Evolutionary conservation across 2,329 filamentous ascomycete genomes (phyloP).

Genomic region (Colletotrichum karsti): DNA sequence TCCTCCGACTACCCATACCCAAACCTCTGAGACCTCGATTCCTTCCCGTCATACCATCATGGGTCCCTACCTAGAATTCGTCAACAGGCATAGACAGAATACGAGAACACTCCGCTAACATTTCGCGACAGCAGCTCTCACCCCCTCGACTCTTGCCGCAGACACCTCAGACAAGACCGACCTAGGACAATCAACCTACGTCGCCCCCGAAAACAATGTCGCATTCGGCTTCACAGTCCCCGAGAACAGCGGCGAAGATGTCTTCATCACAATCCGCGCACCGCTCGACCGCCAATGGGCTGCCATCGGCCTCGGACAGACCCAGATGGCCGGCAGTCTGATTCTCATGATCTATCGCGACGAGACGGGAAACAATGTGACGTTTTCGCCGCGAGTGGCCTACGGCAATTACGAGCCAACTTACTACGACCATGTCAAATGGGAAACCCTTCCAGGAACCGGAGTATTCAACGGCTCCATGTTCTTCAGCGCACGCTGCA

Average conservation of each 20-base stretch:
- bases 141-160: slow-evolving; percentile 34
- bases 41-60: background rate
- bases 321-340: slow-evolving; percentile 60
- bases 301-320: slow-evolving; percentile 62
- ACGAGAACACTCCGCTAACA: background rate
- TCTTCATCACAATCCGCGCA: slow-evolving; percentile 64
- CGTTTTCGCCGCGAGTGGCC: slow-evolving; percentile 62
- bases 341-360: slow-evolving; percentile 65
- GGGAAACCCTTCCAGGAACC: slow-evolving; percentile 55
- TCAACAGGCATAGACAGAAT: background rate
- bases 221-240: slow-evolving; percentile 61
- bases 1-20: background rate
- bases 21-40: background rate
- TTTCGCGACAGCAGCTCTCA: slow-evolving; percentile 21
- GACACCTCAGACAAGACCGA: slow-evolving; percentile 33
- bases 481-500: slow-evolving; percentile 61
- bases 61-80: background rate
- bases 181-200: slow-evolving; percentile 50
- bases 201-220: slow-evolving; percentile 51
- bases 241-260: slow-evolving; percentile 51
- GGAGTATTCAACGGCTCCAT: slow-evolving; percentile 54
- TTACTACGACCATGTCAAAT: slow-evolving; percentile 51
- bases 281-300: slow-evolving; percentile 57
- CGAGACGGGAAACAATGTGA: slow-evolving; percentile 56
- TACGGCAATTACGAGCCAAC: slow-evolving; percentile 61